Evolutionary conservation across 139 green algal species (phyloP).

Genomic region (Desmodesmus armatus): DNA sequence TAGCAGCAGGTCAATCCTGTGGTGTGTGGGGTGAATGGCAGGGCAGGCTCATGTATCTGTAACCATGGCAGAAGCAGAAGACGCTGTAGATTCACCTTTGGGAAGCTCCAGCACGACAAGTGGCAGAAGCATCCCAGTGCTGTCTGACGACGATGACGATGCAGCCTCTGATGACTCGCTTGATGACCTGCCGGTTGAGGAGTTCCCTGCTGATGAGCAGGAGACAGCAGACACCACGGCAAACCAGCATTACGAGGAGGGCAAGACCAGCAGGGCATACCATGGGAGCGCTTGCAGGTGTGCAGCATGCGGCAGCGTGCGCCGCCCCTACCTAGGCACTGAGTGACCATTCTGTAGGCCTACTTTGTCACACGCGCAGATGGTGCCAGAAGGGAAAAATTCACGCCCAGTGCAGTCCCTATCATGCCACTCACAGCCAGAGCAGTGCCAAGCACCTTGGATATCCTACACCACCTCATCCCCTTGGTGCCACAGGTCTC

Average conservation of each 20-base stretch:
- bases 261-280: constrained; percentile 78
- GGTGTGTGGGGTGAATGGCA: background rate
- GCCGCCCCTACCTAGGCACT: too few relatives aligned
- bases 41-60: too few relatives aligned
- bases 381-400: too few relatives aligned
- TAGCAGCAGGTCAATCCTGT: too few relatives aligned
- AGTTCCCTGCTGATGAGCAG: constrained; percentile 37
- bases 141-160: constrained; percentile 8
- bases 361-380: background rate
- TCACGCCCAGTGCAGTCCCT: too few relatives aligned
- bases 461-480: too few relatives aligned
- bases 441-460: too few relatives aligned
- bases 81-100: background rate
- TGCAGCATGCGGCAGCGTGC: too few relatives aligned
- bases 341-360: too few relatives aligned
- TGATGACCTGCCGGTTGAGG: constrained; percentile 25
- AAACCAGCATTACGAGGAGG: constrained; percentile 39
- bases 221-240: constrained; percentile 52
- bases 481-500: background rate
- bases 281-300: constrained; percentile 87
- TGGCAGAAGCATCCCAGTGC: background rate
- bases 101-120: constrained; percentile 19
- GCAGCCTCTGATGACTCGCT: too few relatives aligned
- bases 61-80: too few relatives aligned
- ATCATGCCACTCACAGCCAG: too few relatives aligned